These are phyloP conservation scores for Wickerhamiella sorbophila DNA, from an alignment of 805 yeast species.

Conservation along the genomic window DNA sequence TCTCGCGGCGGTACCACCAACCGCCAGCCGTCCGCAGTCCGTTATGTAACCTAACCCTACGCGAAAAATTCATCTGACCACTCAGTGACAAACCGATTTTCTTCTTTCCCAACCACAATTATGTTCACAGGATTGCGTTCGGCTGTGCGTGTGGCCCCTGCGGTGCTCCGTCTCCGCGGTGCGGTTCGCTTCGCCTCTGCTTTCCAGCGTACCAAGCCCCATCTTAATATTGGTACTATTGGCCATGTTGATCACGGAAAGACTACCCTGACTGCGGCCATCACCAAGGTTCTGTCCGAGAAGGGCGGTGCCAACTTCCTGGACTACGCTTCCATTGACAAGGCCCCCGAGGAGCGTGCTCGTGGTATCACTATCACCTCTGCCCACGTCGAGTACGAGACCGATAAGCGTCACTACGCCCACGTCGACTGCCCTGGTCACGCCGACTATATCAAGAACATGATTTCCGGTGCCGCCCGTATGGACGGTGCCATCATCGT, in stretches of 20 bases:
- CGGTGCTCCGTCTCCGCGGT: slow-evolving; percentile 3
- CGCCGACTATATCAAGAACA: slow-evolving; percentile 96
- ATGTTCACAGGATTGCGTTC: neutral
- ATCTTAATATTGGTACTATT: slow-evolving; percentile 92
- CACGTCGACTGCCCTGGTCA: slow-evolving; percentile 99
- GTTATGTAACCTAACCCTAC: neutral
- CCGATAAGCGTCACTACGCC: slow-evolving; percentile 88
- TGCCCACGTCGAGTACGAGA: slow-evolving; percentile 96
- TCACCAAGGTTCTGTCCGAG: slow-evolving; percentile 82
- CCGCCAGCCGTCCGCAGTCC: neutral
- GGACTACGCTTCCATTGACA: slow-evolving; percentile 87
- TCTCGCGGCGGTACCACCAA: too few species aligned
- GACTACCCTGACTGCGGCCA: slow-evolving; percentile 96
- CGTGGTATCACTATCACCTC: slow-evolving; percentile 98
- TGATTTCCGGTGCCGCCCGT: slow-evolving; percentile 99
- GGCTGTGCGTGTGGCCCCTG: neutral
- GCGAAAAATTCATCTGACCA: neutral
- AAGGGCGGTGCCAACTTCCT: slow-evolving; percentile 86
- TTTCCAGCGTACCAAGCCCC: slow-evolving; percentile 92
- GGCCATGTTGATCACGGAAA: slow-evolving; percentile 99
- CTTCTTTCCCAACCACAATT: neutral
- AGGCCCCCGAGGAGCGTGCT: slow-evolving; percentile 98
- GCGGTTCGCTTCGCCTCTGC: slow-evolving; percentile 39
- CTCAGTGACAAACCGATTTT: neutral
- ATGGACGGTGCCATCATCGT: slow-evolving; percentile 99